Evolutionary conservation across 345 rosid species (phyloP), one percentile per base, ranked within the genome.

Genomic region (Eutrema yunnanense): DNA sequence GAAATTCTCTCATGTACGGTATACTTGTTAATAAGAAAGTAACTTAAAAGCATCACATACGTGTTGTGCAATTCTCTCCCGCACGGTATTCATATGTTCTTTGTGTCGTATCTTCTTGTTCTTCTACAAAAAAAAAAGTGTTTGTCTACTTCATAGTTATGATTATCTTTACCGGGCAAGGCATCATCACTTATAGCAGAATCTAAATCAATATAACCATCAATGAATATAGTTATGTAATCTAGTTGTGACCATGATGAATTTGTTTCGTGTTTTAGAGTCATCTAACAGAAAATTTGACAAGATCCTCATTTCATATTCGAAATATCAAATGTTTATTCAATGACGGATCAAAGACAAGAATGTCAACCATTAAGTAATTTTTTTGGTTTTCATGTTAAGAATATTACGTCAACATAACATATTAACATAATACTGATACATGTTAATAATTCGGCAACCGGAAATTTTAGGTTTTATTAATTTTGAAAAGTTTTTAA

Each of bases 41-140:
- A 14, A 41, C 67, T 73, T 74, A 41, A 43, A 73, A 74, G 78
- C 78, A 66, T 66, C 54, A 74, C 22, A 66, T 66, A 74, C 72
- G 41, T 73, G 66, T 73, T 73, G 4, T 72, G 22, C 63, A 53
- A 43, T 63, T 63, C 32, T 72, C 65, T 40, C 30, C 52, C 59
- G 52, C 77, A 65, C 60, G 72, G n/a, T 57, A 73, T 57, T 73
- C 66, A 56, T 43, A 51, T 65, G 77, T 46, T 73, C 27, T 53
- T 62, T n/a, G 40, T 72, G 47, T 62, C 70, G 76, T 72, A 53
- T 43, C 69, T 72, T 62, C 26, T 51, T 72, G 3, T 13, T 61
- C 51, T 71, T 61, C 68, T 61, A 8, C n/a, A 63, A 19, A 34
- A 2, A 13, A 34, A 6, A 7, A 9, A 4, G 0, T 22, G 0